Evolutionary conservation across 73 alveolate genomes (phyloP).

Genomic region (Paraurostyla sp.): DNA sequence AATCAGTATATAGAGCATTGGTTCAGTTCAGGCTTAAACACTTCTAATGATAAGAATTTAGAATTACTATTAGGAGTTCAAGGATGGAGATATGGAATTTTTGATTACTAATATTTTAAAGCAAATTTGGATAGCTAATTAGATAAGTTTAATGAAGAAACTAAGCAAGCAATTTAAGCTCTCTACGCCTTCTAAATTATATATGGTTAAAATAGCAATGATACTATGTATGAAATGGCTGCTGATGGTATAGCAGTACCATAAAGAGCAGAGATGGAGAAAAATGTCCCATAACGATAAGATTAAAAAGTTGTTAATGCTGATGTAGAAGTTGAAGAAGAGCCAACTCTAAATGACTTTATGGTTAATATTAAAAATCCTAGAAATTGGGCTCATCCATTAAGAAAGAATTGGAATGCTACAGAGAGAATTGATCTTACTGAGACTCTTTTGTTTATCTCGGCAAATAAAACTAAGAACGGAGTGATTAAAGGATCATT

Average conservation of each 20-base stretch:
- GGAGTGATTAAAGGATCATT: slow-evolving; percentile 45
- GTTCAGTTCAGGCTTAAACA: not conserved
- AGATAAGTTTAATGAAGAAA: too few species aligned
- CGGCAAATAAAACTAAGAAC: not conserved
- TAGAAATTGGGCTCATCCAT: slow-evolving; percentile 10
- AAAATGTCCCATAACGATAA: not conserved
- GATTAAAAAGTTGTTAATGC: not conserved
- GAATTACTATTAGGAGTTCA: slow-evolving; percentile 10
- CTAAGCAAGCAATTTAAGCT: too few species aligned
- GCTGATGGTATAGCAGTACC: not conserved
- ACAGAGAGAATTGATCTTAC: slow-evolving; percentile 60
- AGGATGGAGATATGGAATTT: slow-evolving; percentile 31
- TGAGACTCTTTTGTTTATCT: slow-evolving; percentile 36
- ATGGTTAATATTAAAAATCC: slow-evolving; percentile 1
- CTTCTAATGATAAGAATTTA: not conserved
- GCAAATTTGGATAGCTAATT: too few species aligned
- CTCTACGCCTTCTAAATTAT: not conserved
- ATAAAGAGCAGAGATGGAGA: not conserved
- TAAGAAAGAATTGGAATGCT: not conserved
- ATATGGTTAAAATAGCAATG: not conserved
- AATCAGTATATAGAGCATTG: slow-evolving; percentile 26
- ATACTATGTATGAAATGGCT: not conserved
- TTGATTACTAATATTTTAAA: not conserved
- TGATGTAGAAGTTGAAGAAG: not conserved
- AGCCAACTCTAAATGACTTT: not conserved